Base-by-base conservation (phyloP, 129 eudicot species). In the Artemisia annua region DNA sequence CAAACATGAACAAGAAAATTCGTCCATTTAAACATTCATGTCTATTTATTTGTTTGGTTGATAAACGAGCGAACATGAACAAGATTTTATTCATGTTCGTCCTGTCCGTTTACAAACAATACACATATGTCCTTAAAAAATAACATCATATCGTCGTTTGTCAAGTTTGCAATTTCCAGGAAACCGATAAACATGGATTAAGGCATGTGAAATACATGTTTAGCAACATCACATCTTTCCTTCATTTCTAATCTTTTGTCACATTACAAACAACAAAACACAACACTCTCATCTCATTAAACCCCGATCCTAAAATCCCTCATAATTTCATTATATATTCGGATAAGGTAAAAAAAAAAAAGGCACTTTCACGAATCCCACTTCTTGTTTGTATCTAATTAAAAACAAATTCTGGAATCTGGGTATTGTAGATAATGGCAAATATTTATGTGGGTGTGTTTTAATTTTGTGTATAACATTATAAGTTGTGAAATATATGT, bases 381-480 rank as follows among this genome's bases (percentile, higher is more conserved):
- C 35, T 58, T 15, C 6, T 57, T 62, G 70, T 61, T 19, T 24
- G 16, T 52, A 4, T 43, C 17, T 26, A 39, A 22, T 43, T 24
- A 3, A 62, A n/a, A 16, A 70, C 10, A 13, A 60, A 24, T 14
- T 10, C 30, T 16, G 72, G 61, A 39, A 63, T 63, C 61, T 44
- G 54, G 17, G 82, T 70, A 57, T 78, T 63, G 24, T 12, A 22
- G 58, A 70, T 70, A 11, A 53, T 44, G 72, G 46, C 66, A 64
- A 65, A n/a, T 48, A 44, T 64, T 54, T 78, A 15, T 78, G 82
- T 78, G 82, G 82, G 52, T 78, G 62, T 78, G 26, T 71, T 65
- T 78, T 64, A 20, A 18, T 78, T 55, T 49, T 18, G 19, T 53
- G 44, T 13, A 15, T 63, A 71, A 71, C 72, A 70, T 24, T 11